phyloP scores from a whole-genome alignment of 257 asterid species.

The Nyctanthes arbortristis region DNA sequence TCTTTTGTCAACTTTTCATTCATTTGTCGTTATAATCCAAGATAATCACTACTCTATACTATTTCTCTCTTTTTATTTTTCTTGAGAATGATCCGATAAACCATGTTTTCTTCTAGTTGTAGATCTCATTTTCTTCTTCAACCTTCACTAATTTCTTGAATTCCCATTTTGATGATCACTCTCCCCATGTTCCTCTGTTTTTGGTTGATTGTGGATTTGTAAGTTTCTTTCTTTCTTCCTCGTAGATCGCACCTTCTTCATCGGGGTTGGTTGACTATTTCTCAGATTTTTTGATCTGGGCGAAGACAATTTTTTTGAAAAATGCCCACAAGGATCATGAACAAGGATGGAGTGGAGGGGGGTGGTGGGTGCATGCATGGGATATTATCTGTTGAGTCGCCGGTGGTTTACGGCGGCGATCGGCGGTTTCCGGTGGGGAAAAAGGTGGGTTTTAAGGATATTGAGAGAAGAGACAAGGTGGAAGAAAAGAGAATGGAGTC shows the following conservation, averaged over 20 bases:
- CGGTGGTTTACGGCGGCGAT: conserved; percentile 37
- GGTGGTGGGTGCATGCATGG: conserved; percentile 34
- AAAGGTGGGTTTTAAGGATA: conserved; percentile 30
- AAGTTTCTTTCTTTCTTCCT: conserved; percentile 23
- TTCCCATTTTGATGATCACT: not conserved
- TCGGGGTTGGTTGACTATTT: not conserved
- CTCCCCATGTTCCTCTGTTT: too few species aligned
- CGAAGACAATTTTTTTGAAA: not conserved
- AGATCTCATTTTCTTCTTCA: too few species aligned
- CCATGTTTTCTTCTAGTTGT: conserved; percentile 19
- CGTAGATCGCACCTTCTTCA: conserved; percentile 36
- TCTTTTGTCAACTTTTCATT: conserved; percentile 28
- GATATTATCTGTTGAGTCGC: conserved; percentile 31
- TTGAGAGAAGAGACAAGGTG: not conserved
- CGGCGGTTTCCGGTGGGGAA: conserved; percentile 34
- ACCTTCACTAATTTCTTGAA: too few species aligned
- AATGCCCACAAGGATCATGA: conserved; percentile 47
- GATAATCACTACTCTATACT: conserved; percentile 6
- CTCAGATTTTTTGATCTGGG: conserved; percentile 1
- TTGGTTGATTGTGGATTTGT: too few species aligned
- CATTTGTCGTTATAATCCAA: conserved; percentile 35
- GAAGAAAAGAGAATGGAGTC: conserved; percentile 15
- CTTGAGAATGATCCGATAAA: conserved; percentile 13
- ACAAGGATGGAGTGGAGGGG: conserved; percentile 34
- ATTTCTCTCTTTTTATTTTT: not conserved